These are phyloP conservation scores for Trichoderma arundinaceum DNA, from an alignment of 2,329 filamentous ascomycete genomes.

Conservation along the genomic window DNA sequence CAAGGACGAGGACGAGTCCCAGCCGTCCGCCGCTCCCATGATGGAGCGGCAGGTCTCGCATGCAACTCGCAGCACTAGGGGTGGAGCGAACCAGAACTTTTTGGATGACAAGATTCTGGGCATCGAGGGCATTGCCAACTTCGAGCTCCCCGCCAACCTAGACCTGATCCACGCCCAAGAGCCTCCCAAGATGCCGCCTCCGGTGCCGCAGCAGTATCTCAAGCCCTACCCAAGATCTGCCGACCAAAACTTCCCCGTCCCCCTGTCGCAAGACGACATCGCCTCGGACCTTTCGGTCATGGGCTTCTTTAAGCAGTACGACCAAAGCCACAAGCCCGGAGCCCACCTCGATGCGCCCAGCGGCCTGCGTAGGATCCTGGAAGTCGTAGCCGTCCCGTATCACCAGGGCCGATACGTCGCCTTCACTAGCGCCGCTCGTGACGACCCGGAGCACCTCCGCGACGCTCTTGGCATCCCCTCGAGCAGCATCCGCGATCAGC, in stretches of 20 bases:
- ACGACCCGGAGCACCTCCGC: constrained; percentile 56
- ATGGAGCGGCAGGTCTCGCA: constrained; percentile 71
- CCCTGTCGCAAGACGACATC: constrained; percentile 58
- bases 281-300: constrained; percentile 63
- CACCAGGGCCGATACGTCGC: constrained; percentile 56
- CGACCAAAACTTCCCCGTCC: constrained; percentile 62
- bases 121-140: constrained; percentile 64
- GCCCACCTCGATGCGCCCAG: constrained; percentile 61
- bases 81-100: constrained; percentile 59
- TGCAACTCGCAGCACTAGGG: constrained; percentile 66
- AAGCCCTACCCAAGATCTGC: constrained; percentile 61
- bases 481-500: constrained; percentile 52
- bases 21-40: constrained; percentile 57
- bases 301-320: constrained; percentile 62
- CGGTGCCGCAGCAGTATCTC: constrained; percentile 63
- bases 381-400: constrained; percentile 58
- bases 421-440: constrained; percentile 53
- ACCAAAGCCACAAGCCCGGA: constrained; percentile 58
- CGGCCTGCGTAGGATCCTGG: constrained; percentile 61
- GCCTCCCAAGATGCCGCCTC: constrained; percentile 62
- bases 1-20: constrained; percentile 55
- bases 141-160: constrained; percentile 64
- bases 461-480: constrained; percentile 57
- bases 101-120: constrained; percentile 64
- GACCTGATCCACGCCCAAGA: constrained; percentile 61